Percentiles rank a stretch among this genome's conserved stretches.
Evolutionary conservation across 2,329 filamentous ascomycete genomes (phyloP).

Genomic region (Magnaporthiopsis poae): DNA sequence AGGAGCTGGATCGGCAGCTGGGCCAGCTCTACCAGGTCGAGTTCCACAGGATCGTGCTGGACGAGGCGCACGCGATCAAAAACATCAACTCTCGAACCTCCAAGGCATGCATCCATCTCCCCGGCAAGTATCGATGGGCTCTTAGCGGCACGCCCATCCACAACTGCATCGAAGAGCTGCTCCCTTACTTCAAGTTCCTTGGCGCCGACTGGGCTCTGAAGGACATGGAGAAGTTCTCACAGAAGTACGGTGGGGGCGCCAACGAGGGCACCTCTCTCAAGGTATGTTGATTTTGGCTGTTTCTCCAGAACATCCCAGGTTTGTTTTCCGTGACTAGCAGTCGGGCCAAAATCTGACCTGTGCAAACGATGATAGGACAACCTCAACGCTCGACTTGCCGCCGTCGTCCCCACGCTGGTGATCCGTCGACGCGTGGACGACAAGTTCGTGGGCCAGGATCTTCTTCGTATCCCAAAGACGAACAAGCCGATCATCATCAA

Average conservation of each 20-base stretch:
- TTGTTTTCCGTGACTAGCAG: not conserved
- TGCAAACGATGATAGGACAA: not conserved
- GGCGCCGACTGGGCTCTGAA: conserved; percentile 11
- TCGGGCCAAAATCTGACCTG: not conserved
- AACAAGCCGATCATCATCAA: conserved; percentile 13
- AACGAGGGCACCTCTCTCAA: not conserved
- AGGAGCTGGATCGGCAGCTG: conserved; percentile 20
- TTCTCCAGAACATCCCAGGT: too few relatives aligned
- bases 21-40: conserved; percentile 28
- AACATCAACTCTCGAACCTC: conserved; percentile 27
- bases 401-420: conserved; percentile 10
- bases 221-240: conserved; percentile 9
- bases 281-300: not conserved
- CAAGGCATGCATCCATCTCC: conserved; percentile 15
- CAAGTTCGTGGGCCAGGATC: conserved; percentile 17
- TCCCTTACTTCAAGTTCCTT: conserved; percentile 11
- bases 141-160: conserved; percentile 27
- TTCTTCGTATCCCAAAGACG: conserved; percentile 18
- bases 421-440: conserved; percentile 15
- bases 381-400: conserved; percentile 6
- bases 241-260: conserved; percentile 11
- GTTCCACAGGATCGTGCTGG: conserved; percentile 44
- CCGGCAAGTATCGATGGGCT: conserved; percentile 24
- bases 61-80: conserved; percentile 49
- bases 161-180: conserved; percentile 17